Evolutionary conservation across 805 yeast genomes (phyloP).

Genomic region (Starmerella ratchasimensis): DNA sequence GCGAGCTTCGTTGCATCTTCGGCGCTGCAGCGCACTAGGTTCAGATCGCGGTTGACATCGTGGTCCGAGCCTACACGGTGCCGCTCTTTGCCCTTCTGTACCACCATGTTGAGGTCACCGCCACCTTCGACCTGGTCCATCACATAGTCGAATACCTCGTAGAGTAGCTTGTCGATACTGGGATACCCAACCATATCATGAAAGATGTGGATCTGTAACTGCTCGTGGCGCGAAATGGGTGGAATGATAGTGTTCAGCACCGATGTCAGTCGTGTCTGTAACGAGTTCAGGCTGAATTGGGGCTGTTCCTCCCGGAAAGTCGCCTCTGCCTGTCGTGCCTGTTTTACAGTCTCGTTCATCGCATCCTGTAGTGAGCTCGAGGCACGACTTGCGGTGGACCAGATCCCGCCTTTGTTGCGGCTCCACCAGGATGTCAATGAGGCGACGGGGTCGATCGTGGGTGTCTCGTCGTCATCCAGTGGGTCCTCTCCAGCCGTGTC

Average conservation of each 20-base stretch:
- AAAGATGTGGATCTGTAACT: conserved; percentile 31
- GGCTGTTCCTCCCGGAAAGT: conserved; percentile 26
- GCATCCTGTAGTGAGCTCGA: conserved; percentile 13
- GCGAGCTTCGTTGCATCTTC: conserved; percentile 82
- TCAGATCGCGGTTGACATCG: conserved; percentile 36
- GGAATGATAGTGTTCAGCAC: conserved; percentile 33
- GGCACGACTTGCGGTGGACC: conserved; percentile 29
- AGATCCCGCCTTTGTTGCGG: conserved; percentile 27
- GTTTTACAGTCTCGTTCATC: conserved; percentile 26
- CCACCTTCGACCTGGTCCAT: conserved; percentile 63
- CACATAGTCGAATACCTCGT: conserved; percentile 39
- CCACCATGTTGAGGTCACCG: conserved; percentile 40
- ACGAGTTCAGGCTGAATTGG: conserved; percentile 18
- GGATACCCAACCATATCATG: conserved; percentile 36
- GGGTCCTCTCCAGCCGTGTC: neutral
- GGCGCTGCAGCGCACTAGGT: conserved; percentile 59
- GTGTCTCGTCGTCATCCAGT: conserved; percentile 1
- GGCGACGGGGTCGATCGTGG: conserved; percentile 23
- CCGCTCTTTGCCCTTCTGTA: conserved; percentile 34
- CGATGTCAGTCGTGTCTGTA: conserved; percentile 27
- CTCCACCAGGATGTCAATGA: conserved; percentile 29
- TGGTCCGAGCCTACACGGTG: conserved; percentile 27
- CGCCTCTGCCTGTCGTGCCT: conserved; percentile 28
- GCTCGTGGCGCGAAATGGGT: conserved; percentile 33
- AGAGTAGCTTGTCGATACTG: conserved; percentile 36